Evolutionary conservation across 176 grass and related monocot genomes (phyloP), one percentile per base, ranked within the genome.

Genomic region (Eragrostis curvula): DNA sequence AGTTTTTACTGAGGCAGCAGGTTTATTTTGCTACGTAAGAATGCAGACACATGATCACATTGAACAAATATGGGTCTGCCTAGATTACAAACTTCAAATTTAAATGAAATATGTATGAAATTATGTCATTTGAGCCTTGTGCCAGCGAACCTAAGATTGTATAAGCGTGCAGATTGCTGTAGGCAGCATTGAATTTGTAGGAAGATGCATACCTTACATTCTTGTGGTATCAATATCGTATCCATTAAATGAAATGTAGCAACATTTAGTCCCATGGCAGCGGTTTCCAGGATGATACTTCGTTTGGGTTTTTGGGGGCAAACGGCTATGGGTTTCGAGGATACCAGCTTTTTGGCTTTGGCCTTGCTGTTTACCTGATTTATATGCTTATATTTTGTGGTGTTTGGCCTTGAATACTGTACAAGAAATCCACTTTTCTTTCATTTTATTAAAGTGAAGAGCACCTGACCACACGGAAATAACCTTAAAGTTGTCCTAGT

Each of bases 61-160:
- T 50, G 11, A 66, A 30, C 60, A 16, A 27, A 63, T 63, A 63
- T 63, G 27, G 25, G 3, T 30, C 11, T 16, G 27, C 60, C 3
- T 28, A 62, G 25, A 6, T 61, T 28, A 61, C 58, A 28, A 63
- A 9, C 40, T 29, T 46, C 9, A 60, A 77, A 46, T 36, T 48
- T 69, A n/a, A 21, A 27, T 8, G 17, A 23, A 24, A 24, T 23
- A 0, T 41, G 32, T 72, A 73, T 1, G 27, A n/a, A n/a, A n/a
- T n/a, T n/a, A n/a, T n/a, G n/a, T n/a, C n/a, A n/a, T n/a, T n/a
- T n/a, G n/a, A n/a, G n/a, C n/a, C n/a, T n/a, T 24, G 43, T 59
- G 73, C 12, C 72, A 55, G 21, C 39, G 40, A 9, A 21, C 77
- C 68, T 21, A 68, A 80, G 32, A 23, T 53, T 53, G 29, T 74